Percentiles rank a stretch among this genome's conserved stretches.
Conservation (phyloP, 768 basidiomycete species). For the Rhizopogon rudus region DNA sequence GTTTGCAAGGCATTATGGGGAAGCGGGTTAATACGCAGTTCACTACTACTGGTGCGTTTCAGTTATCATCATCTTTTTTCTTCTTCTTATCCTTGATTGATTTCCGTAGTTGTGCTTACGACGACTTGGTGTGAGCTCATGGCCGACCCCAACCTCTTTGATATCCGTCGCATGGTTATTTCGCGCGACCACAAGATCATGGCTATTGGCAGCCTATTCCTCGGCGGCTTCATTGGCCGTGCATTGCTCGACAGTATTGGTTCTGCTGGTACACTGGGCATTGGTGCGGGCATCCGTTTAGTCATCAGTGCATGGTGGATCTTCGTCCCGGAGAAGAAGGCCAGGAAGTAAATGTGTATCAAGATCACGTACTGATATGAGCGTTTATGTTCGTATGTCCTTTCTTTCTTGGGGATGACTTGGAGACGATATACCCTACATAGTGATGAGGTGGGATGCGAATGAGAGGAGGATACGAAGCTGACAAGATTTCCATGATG, state of each 20-base stretch:
- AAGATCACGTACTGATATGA: not conserved
- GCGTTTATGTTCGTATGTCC: not conserved
- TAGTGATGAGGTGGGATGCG: not conserved
- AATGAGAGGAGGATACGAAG: not conserved
- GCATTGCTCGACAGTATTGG: slow-evolving; percentile 57
- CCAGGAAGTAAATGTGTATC: not conserved
- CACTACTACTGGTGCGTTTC: slow-evolving; percentile 61
- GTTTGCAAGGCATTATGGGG: slow-evolving; percentile 82
- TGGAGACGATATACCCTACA: not conserved
- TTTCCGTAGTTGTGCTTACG: slow-evolving; percentile 64
- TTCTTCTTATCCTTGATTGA: not conserved
- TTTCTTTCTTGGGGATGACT: not conserved
- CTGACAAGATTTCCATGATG: not conserved
- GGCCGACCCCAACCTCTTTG: slow-evolving; percentile 75
- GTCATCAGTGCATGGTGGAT: slow-evolving; percentile 63
- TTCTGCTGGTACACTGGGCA: slow-evolving; percentile 58
- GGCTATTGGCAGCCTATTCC: slow-evolving; percentile 63
- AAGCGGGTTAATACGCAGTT: slow-evolving; percentile 79
- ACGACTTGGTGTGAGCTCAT: slow-evolving; percentile 88
- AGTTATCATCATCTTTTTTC: not conserved
- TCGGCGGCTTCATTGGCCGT: slow-evolving; percentile 68
- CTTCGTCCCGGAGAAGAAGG: slow-evolving; percentile 41
- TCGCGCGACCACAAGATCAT: slow-evolving; percentile 70
- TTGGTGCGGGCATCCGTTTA: slow-evolving; percentile 59
- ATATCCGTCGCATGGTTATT: slow-evolving; percentile 41